phyloP scores from a whole-genome alignment of 345 rosid genomes.

The Rhodamnia rubescens region DNA sequence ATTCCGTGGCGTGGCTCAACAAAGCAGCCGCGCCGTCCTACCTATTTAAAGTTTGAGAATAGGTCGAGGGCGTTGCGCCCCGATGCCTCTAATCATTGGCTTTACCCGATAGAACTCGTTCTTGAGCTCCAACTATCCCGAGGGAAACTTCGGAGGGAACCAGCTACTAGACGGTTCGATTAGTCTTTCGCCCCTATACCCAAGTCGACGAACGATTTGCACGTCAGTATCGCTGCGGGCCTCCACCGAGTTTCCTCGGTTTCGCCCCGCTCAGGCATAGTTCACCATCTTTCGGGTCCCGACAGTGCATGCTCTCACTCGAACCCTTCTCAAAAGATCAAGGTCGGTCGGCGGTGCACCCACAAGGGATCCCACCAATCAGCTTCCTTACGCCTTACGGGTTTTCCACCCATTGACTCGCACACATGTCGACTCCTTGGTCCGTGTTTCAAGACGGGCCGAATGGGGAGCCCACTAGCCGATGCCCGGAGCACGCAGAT shows the following conservation, averaged over 20 bases:
- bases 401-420: too few species aligned
- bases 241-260: too few species aligned
- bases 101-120: neutral
- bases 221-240: too few species aligned
- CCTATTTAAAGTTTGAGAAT: neutral
- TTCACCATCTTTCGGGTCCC: too few species aligned
- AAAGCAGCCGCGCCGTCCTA: neutral
- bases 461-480: conserved; percentile 22
- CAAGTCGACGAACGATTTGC: too few species aligned
- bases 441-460: conserved; percentile 40
- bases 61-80: neutral
- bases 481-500: neutral
- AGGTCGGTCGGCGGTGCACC: too few species aligned
- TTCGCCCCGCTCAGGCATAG: too few species aligned
- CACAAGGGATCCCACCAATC: too few species aligned
- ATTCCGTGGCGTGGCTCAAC: neutral
- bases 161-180: conserved; percentile 49
- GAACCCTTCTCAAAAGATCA: too few species aligned
- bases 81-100: neutral
- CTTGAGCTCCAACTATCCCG: neutral
- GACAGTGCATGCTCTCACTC: too few species aligned
- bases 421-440: conserved; percentile 21
- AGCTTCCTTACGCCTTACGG: too few species aligned
- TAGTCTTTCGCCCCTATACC: conserved; percentile 19
- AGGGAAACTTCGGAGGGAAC: conserved; percentile 17